Evolutionary conservation across 495 filamentous ascomycete genomes (phyloP), one percentile per base, ranked within the genome.

Genomic region (Aspergillus nanangensis): DNA sequence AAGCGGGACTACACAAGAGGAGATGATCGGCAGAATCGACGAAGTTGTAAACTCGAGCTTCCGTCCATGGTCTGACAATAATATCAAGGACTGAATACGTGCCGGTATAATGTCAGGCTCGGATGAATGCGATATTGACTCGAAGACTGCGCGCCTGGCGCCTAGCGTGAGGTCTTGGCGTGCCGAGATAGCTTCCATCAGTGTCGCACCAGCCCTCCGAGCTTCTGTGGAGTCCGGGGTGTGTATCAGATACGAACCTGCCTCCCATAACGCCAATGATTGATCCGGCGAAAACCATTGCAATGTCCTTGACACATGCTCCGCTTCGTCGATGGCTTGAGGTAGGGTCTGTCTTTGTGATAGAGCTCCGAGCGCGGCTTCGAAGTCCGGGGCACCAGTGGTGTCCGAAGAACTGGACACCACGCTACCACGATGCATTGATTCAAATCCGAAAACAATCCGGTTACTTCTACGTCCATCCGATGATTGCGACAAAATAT

Each of bases 381-480:
- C 69, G 41, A 69, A 72, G 31, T 70, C 67, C 49, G 65, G 71
- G 46, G 49, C 61, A 58, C 63, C 58, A 21, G 64, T 57, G 45
- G 61, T 47, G 51, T 75, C 71, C 58, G 70, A 71, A 35, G 71
- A 67, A 48, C 63, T 71, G 15, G 70, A 69, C 23, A 70, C 62
- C 18, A 71, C 57, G 41, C 65, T 72, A 31, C 60, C 68, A 46
- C 71, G 69, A 64, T 72, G 67, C 71, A 73, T 71, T 57, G 59
- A 56, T 57, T 71, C 66, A 32, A 63, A 53, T 39, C 65, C 67
- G 47, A 64, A 51, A 15, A 57, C 49, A 17, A 58, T 48, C 32
- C 67, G 58, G 41, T 44, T 61, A 35, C 43, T 51, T 45, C 55
- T 58, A 45, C 62, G 63, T 47, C 46, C 56, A 42, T 73, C 65